A percentile compares a stretch with the other conserved stretches of the same genome.
Evolutionary conservation across 495 filamentous ascomycete species (phyloP).

Genomic region (Pyrenula aspistea): DNA sequence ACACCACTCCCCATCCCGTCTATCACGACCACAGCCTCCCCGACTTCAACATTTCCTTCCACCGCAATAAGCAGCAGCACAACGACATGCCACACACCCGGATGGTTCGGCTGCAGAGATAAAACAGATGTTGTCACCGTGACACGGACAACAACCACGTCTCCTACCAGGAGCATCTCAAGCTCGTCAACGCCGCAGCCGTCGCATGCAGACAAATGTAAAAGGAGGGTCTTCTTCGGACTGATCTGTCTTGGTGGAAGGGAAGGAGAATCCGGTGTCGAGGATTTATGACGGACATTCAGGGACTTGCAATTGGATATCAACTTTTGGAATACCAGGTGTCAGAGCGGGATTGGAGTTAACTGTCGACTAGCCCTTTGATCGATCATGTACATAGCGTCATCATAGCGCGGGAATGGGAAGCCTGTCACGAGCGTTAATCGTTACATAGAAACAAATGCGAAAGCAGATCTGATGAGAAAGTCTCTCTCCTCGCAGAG

Average conservation of each 20-base stretch:
- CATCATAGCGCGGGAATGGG: no score
- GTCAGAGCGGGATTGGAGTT: no score
- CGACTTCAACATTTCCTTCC: background rate
- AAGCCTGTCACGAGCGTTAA: no score
- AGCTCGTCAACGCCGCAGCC: background rate
- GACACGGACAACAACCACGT: constrained; percentile 15
- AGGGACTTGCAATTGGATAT: no score
- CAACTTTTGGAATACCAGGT: no score
- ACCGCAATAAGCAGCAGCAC: background rate
- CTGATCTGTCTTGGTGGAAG: constrained; percentile 9
- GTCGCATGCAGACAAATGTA: constrained; percentile 4
- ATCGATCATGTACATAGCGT: no score
- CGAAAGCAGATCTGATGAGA: no score
- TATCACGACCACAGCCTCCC: background rate
- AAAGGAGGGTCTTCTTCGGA: constrained; percentile 11
- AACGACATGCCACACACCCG: constrained; percentile 45
- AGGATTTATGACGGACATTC: background rate
- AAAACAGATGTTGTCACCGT: constrained; percentile 29
- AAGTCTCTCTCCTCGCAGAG: no score
- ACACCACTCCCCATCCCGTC: background rate
- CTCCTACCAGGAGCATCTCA: constrained; percentile 7
- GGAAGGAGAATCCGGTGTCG: background rate
- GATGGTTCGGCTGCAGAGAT: constrained; percentile 61
- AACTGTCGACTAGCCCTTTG: no score
- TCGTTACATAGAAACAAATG: no score